phyloP scores from a whole-genome alignment of 257 asterid species.

The Salvia splendens region DNA sequence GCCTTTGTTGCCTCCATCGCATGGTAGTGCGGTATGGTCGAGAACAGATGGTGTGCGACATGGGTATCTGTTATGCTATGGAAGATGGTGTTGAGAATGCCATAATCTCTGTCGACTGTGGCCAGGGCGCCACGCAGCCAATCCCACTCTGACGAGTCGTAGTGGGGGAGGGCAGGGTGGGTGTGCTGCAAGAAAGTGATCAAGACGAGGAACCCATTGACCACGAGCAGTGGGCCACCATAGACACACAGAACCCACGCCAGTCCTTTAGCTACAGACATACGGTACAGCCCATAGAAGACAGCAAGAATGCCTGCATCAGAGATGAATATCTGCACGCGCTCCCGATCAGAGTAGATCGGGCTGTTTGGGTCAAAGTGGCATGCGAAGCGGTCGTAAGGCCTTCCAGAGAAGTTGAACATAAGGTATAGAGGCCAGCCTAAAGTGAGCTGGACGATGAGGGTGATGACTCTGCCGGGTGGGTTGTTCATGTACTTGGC shows the following conservation, averaged over 20 bases:
- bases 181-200: conserved; percentile 85
- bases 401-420: conserved; percentile 72
- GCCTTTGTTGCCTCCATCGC: conserved; percentile 89
- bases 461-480: conserved; percentile 54
- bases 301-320: conserved; percentile 60
- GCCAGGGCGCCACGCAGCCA: conserved; percentile 86
- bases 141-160: conserved; percentile 81
- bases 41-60: conserved; percentile 76
- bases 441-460: conserved; percentile 51
- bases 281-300: conserved; percentile 46
- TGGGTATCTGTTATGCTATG: conserved; percentile 81
- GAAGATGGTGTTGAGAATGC: conserved; percentile 70
- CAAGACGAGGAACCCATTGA: conserved; percentile 76
- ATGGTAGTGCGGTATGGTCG: conserved; percentile 84
- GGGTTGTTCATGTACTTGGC: conserved; percentile 67
- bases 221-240: conserved; percentile 68
- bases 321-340: conserved; percentile 61
- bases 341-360: conserved; percentile 69
- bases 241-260: conserved; percentile 59
- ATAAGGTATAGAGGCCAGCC: conserved; percentile 84
- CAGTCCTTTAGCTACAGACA: conserved; percentile 60
- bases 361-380: conserved; percentile 74
- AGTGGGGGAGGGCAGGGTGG: conserved; percentile 80
- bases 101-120: conserved; percentile 74
- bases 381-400: conserved; percentile 73